phyloP scores from a whole-genome alignment of 78 protist genomes.

The Dictyostelium firmibasis region DNA sequence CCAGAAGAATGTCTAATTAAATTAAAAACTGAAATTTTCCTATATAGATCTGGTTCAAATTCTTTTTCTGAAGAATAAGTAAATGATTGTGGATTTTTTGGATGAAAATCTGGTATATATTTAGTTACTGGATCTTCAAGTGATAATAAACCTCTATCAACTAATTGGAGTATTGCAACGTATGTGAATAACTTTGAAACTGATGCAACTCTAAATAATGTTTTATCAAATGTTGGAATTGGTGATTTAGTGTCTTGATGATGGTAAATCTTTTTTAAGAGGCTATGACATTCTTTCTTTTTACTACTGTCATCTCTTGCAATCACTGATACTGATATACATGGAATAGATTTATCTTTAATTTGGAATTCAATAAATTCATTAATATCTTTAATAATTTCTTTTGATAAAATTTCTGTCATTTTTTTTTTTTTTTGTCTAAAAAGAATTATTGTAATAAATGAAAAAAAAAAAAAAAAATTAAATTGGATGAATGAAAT shows the following conservation, averaged over 20 bases:
- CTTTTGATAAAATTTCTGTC: constrained; percentile 7
- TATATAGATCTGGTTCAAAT: background rate
- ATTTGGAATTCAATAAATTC: constrained; percentile 27
- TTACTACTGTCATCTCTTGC: background rate
- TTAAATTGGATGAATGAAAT: background rate
- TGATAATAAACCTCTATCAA: constrained; percentile 15
- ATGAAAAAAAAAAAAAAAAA: background rate
- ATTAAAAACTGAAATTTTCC: constrained; percentile 39
- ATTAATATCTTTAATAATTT: constrained; percentile 12
- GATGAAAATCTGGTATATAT: constrained; percentile 48
- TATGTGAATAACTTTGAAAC: constrained; percentile 63
- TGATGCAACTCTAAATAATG: constrained; percentile 54
- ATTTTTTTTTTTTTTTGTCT: background rate
- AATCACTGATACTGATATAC: constrained; percentile 3
- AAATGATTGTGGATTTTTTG: constrained; percentile 9
- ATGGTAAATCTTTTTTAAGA: constrained; percentile 13
- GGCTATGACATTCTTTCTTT: background rate
- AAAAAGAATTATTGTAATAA: background rate
- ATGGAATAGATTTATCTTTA: constrained; percentile 23
- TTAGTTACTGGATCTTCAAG: constrained; percentile 49
- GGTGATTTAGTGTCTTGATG: constrained; percentile 39
- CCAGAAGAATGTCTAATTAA: constrained; percentile 64
- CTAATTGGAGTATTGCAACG: constrained; percentile 22
- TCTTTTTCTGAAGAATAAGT: background rate
- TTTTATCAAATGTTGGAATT: constrained; percentile 1